Base-by-base conservation (phyloP, 2,329 filamentous ascomycete species). In the Ilyonectria destructans region DNA sequence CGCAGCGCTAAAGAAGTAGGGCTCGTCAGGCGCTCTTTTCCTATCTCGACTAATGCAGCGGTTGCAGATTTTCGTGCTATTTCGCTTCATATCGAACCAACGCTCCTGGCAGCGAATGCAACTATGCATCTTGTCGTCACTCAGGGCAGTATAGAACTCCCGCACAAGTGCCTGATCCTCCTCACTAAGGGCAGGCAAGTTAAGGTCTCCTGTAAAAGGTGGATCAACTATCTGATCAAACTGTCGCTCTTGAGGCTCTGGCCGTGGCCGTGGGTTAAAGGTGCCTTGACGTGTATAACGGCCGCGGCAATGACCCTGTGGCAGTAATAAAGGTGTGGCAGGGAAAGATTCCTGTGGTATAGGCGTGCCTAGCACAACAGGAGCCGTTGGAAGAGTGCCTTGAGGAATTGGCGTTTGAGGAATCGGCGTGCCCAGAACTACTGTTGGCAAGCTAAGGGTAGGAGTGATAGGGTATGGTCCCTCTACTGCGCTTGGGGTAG, bases 141-240 rank as follows among this genome's bases (percentile, higher is more conserved):
- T 40, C 52, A 56, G 52, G 52, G 52, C 52, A 40, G 52, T 56
- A 56, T 56, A 40, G 52, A 56, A 56, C 52, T 56, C 52, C 52
- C 52, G 31, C 52, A 56, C 17, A 56, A 56, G 31, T 2, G 33
- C 31, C 52, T 15, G n/a, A 21, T 56, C 52, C 52, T 56, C 52
- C 52, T 56, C 52, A 56, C 52, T 56, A 56, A 56, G 52, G 26
- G 26, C 26, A 26, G 26, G 26, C 26, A 26, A 26, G 26, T 26
- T 26, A 26, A 26, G 26, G 26, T 26, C 26, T 4, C 5, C 26
- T 26, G 26, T 26, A 26, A 26, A 26, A 26, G 6, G 26, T 26
- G 26, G 26, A 26, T 26, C 26, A 26, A 26, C 26, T 6, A 26
- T 26, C 26, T 26, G 26, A 26, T 26, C 6, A 26, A 26, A 26